These are phyloP conservation scores for Nematocida displodere DNA, from an alignment of 371 early-diverging fungal genomes.

Conservation along the genomic window DNA sequence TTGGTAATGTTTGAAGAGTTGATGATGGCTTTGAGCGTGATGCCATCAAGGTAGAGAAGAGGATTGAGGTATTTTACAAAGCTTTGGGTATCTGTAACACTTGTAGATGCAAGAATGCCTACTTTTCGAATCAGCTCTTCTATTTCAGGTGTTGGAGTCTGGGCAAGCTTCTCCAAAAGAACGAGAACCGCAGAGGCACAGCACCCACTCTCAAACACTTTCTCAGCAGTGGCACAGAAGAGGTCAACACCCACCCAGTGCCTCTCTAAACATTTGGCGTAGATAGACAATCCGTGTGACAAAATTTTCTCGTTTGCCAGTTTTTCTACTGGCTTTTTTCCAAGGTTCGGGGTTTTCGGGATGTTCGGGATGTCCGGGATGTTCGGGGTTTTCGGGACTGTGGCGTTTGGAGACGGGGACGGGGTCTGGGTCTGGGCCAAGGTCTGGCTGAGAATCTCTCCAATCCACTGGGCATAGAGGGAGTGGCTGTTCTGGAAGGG, in stretches of 20 bases:
- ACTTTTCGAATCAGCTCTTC: neutral
- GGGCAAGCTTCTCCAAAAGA: neutral
- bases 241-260: neutral
- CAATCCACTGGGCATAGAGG: neutral
- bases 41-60: neutral
- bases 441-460: neutral
- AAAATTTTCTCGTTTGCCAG: neutral
- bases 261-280: neutral
- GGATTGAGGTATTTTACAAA: slow-evolving; percentile 45
- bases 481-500: neutral
- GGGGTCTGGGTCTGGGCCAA: too few species aligned
- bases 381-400: too few species aligned
- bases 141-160: neutral
- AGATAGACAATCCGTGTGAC: neutral
- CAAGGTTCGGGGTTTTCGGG: too few species aligned
- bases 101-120: neutral
- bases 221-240: too few species aligned
- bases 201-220: too few species aligned
- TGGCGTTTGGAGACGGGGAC: too few species aligned
- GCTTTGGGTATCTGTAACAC: neutral
- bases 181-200: too few species aligned
- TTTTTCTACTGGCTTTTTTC: neutral
- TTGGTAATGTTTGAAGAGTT: neutral
- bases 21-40: neutral
- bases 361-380: too few species aligned